Evolutionary conservation across 2,329 filamentous ascomycete species (phyloP).

Genomic region (Neobulgaria alba): DNA sequence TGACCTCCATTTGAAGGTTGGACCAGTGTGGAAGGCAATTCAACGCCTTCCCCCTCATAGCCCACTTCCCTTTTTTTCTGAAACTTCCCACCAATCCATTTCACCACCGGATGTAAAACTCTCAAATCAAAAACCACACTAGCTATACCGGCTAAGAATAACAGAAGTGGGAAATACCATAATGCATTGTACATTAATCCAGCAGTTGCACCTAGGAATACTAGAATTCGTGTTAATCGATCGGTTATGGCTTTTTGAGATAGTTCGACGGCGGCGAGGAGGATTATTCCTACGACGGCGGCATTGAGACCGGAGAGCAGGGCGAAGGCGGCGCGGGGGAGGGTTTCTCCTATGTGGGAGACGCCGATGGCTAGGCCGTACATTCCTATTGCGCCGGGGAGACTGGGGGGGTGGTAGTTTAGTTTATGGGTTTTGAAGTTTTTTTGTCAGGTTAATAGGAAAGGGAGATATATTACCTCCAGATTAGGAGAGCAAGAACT

Average conservation of each 20-base stretch:
- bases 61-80: conserved; percentile 1
- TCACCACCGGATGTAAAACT: conserved; percentile 37
- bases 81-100: conserved; percentile 16
- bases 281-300: conserved; percentile 63
- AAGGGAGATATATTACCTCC: conserved; percentile 46
- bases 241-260: conserved; percentile 62
- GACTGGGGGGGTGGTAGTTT: no score
- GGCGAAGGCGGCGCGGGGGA: conserved; percentile 58
- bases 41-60: conserved; percentile 5
- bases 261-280: conserved; percentile 59
- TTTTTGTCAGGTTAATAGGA: no score
- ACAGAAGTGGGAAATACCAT: conserved; percentile 63
- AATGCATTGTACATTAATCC: conserved; percentile 63
- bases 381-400: conserved; percentile 67
- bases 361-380: conserved; percentile 59
- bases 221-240: conserved; percentile 49
- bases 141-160: conserved; percentile 44
- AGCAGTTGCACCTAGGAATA: conserved; percentile 54
- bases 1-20: no score
- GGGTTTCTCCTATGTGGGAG: conserved; percentile 45
- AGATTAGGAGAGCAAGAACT: conserved; percentile 51
- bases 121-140: conserved; percentile 49
- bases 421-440: no score
- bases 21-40: conserved; percentile 1
- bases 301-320: conserved; percentile 65